Percentiles rank a stretch among this genome's conserved stretches.
These are phyloP conservation scores for Wallemia hederae DNA, from an alignment of 1,284 basidiomycete species.

Conservation along the genomic window DNA sequence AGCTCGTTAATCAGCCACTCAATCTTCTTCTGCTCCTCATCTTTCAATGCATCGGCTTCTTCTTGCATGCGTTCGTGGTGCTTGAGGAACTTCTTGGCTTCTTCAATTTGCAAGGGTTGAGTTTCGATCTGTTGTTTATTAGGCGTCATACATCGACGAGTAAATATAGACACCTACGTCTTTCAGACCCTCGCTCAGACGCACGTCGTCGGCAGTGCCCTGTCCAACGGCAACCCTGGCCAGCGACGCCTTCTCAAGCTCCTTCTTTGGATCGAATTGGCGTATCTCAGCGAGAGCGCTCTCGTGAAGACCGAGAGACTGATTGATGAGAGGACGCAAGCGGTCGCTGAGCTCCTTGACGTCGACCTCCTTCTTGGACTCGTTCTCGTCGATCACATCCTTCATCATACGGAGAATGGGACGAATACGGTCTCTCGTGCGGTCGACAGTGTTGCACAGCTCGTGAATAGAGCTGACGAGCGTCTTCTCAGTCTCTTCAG, in stretches of 20 bases:
- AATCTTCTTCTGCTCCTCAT: not conserved
- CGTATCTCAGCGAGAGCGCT: conserved; percentile 16
- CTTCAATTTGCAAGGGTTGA: not conserved
- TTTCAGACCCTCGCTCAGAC: not conserved
- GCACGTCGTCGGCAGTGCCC: not conserved
- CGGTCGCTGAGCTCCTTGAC: conserved; percentile 16
- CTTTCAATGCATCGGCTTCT: not conserved
- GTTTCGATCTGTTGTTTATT: not conserved
- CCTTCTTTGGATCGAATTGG: conserved; percentile 17
- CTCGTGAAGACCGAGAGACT: conserved; percentile 17
- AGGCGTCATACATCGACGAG: not conserved
- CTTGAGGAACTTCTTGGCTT: not conserved
- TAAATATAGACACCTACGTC: not conserved
- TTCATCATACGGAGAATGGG: conserved; percentile 17
- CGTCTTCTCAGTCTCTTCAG: conserved; percentile 10
- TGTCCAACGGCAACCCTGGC: not conserved
- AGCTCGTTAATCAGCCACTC: not conserved
- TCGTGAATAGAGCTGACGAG: conserved; percentile 7
- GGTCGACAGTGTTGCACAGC: conserved; percentile 11
- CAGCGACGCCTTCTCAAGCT: not conserved
- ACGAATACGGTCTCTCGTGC: conserved; percentile 13
- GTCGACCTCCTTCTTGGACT: conserved; percentile 16
- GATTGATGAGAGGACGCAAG: conserved; percentile 16
- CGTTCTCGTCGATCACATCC: conserved; percentile 14
- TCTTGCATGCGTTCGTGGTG: not conserved